These are phyloP conservation scores for Poronia punctata DNA, from an alignment of 495 filamentous ascomycete genomes.

Conservation along the genomic window DNA sequence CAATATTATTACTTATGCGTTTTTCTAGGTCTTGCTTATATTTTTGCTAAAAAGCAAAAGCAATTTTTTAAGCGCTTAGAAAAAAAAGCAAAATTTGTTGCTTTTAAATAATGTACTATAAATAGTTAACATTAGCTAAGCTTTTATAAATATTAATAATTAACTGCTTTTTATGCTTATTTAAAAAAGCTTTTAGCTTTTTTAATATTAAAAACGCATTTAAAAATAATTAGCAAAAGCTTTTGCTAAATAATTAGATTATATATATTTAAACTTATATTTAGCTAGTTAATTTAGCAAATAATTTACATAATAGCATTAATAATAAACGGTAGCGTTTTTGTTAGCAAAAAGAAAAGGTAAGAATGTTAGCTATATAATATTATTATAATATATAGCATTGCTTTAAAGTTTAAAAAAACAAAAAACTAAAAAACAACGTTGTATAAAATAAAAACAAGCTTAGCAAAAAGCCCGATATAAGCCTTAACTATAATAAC, in stretches of 20 bases:
- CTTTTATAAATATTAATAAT: constrained; percentile 6
- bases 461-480: constrained; percentile 4
- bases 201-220: constrained; percentile 11
- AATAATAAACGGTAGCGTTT: constrained; percentile 12
- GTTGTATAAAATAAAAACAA: background rate
- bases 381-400: constrained; percentile 5
- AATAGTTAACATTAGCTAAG: constrained; percentile 4
- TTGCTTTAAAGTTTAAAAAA: constrained; percentile 1
- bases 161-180: constrained; percentile 3
- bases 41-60: background rate
- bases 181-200: constrained; percentile 2
- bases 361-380: constrained; percentile 12
- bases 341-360: constrained; percentile 12
- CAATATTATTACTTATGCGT: background rate
- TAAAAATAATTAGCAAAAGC: too few relatives aligned
- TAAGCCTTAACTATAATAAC: constrained; percentile 1
- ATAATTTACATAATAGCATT: constrained; percentile 9
- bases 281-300: constrained; percentile 17
- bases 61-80: constrained; percentile 4
- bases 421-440: constrained; percentile 6
- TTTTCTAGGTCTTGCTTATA: constrained; percentile 3
- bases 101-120: constrained; percentile 1
- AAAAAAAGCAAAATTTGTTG: constrained; percentile 2
- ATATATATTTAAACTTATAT: constrained; percentile 21
- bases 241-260: constrained; percentile 19